Evolutionary conservation across 2,329 filamentous ascomycete genomes (phyloP), one percentile per base, ranked within the genome.

Genomic region (Venturia oleaginea): DNA sequence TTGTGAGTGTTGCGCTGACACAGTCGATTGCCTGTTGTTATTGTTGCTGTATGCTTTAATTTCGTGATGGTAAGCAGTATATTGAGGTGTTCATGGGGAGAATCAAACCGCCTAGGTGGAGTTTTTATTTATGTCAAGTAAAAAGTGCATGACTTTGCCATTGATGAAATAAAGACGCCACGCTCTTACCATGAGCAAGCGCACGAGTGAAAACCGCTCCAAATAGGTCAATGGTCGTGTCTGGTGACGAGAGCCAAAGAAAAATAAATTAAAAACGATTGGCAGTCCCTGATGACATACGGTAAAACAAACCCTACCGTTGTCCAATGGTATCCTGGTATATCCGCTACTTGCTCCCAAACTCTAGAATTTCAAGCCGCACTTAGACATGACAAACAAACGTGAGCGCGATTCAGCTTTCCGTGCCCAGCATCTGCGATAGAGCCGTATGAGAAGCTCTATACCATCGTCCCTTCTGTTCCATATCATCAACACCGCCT

Each of bases 391-490:
- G 13, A 10, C 59, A 60, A 40, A 37, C 30, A 37, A 42, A 43
- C 27, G 2, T 19, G 37, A 27, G n/a, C 19, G 34, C 15, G 37
- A 17, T 65, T 66, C 63, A 68, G 51, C 72, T 73, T 69, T 82
- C 75, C 19, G 86, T 77, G 68, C 86, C 84, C 68, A 91, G 72
- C 76, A 89, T 84, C 65, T 83, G 80, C 71, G 78, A 84, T 73
- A 92, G 73, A 17, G 76, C 82, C 10, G 78, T 76, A 71, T 91
- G 88, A n/a, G 84, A 85, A 22, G 86, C 86, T 68, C 84, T 83
- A 76, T 86, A 86, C 90, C 90, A 93, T 68, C 89, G 80, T 6
- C 87, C 90, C 69, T 86, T 82, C 74, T 90, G 87, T 73, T 92
- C 90, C 38, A 92, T 74, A 70, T 92, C 88, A 69, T 91, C 89